Percentiles rank a stretch among this genome's conserved stretches.
Conservation (phyloP, 257 asterid genomes). For the Agastache rugosa region DNA sequence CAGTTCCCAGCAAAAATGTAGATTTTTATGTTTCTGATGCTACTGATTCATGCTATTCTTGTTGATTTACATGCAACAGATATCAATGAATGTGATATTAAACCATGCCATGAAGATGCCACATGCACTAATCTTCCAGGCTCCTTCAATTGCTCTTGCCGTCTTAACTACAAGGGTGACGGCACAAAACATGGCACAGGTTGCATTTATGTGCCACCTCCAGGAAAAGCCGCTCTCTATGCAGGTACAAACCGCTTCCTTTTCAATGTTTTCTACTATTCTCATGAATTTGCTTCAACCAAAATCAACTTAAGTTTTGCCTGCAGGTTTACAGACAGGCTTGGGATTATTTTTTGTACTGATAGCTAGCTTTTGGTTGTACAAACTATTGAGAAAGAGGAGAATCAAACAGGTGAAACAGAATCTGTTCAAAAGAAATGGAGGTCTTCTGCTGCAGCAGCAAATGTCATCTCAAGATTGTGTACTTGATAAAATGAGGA, state of each 20-base stretch:
- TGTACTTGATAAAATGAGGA: conserved; percentile 28
- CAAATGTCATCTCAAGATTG: conserved; percentile 27
- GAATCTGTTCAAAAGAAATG: conserved; percentile 39
- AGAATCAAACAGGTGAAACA: conserved; percentile 22
- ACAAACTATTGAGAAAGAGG: conserved; percentile 40
- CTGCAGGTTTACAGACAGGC: background rate
- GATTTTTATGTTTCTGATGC: too few relatives aligned
- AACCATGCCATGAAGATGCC: conserved; percentile 40
- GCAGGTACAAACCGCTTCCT: conserved; percentile 27
- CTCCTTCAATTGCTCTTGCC: conserved; percentile 41
- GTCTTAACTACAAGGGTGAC: conserved; percentile 28
- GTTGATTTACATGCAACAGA: conserved; percentile 26
- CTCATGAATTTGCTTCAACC: too few relatives aligned
- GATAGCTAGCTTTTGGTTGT: conserved; percentile 19
- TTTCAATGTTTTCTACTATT: too few relatives aligned
- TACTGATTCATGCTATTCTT: background rate
- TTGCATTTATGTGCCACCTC: conserved; percentile 33
- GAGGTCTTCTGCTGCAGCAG: conserved; percentile 43
- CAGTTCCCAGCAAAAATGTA: background rate
- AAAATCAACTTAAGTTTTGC: too few relatives aligned
- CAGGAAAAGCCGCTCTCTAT: conserved; percentile 6
- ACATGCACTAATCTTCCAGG: conserved; percentile 39
- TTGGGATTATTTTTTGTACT: conserved; percentile 30
- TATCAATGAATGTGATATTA: conserved; percentile 38
- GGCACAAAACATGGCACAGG: conserved; percentile 38